Conservation (phyloP, 75 land plant species). For the Isoetes taiwanensis region DNA sequence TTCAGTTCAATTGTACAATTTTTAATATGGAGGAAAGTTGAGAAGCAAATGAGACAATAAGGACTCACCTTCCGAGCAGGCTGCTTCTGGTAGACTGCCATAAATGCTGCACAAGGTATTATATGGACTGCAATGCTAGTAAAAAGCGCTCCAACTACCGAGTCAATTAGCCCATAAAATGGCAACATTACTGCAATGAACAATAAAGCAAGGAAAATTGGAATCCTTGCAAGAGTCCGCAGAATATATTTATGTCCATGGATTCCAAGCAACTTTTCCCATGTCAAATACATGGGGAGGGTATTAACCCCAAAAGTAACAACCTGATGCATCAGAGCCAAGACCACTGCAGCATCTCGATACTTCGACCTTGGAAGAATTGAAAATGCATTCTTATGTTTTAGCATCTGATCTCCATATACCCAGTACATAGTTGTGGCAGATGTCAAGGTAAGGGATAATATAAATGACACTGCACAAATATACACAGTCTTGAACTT, state of each 20-base stretch:
- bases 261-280: slow-evolving; percentile 20
- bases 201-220: slow-evolving; percentile 17
- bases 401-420: slow-evolving; percentile 20
- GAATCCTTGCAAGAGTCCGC: slow-evolving; percentile 9
- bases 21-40: no score
- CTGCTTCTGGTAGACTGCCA: slow-evolving; percentile 1
- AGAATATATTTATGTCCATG: slow-evolving; percentile 11
- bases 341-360: slow-evolving; percentile 13
- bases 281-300: slow-evolving; percentile 18
- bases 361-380: slow-evolving; percentile 17
- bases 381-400: slow-evolving; percentile 16
- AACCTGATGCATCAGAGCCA: slow-evolving; percentile 23
- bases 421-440: slow-evolving; percentile 21
- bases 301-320: slow-evolving; percentile 12
- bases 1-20: no score
- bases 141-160: slow-evolving; percentile 23
- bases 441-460: slow-evolving; percentile 16
- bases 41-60: no score
- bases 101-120: slow-evolving; percentile 18
- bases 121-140: slow-evolving; percentile 26
- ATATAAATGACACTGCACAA: slow-evolving; percentile 12
- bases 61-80: slow-evolving; percentile 14
- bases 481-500: slow-evolving; percentile 22
- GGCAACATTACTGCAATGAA: slow-evolving; percentile 22
- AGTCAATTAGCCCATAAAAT: slow-evolving; percentile 28